phyloP scores from a whole-genome alignment of 805 yeast species.

The Lipomyces sp. region DNA sequence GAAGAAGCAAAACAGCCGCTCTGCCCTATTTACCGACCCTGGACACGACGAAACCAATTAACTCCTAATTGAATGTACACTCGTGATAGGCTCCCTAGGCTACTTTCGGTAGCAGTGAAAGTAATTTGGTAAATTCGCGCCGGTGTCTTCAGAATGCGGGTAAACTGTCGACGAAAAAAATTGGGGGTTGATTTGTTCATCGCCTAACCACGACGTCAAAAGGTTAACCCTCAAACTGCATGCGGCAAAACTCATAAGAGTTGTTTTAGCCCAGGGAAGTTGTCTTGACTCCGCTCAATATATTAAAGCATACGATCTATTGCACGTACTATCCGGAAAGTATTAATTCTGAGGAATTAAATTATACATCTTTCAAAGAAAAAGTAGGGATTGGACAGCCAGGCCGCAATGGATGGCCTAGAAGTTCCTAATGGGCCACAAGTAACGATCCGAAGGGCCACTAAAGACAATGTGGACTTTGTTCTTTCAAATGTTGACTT shows the following conservation, averaged over 20 bases:
- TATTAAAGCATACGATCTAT: neutral
- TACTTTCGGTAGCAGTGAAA: neutral
- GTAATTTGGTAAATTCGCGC: neutral
- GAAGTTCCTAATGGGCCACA: slow-evolving; percentile 60
- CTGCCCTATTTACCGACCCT: neutral
- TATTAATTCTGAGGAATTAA: neutral
- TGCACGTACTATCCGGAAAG: neutral
- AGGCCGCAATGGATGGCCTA: neutral
- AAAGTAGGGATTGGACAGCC: neutral
- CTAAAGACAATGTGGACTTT: slow-evolving; percentile 86
- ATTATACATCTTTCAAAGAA: neutral
- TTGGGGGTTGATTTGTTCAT: too few species aligned
- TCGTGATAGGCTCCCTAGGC: neutral
- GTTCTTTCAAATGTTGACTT: slow-evolving; percentile 85
- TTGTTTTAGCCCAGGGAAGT: neutral
- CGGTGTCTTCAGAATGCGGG: neutral
- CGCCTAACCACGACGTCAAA: too few species aligned
- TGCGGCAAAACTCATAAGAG: too few species aligned
- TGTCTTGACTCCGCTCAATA: neutral
- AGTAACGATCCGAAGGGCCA: slow-evolving; percentile 85
- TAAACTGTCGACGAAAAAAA: too few species aligned
- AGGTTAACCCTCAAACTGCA: too few species aligned
- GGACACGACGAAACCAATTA: neutral
- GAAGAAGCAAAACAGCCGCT: neutral
- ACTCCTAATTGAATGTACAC: neutral